Evolutionary conservation across 2,329 filamentous ascomycete genomes (phyloP).

Genomic region (Scorias spongiosa): DNA sequence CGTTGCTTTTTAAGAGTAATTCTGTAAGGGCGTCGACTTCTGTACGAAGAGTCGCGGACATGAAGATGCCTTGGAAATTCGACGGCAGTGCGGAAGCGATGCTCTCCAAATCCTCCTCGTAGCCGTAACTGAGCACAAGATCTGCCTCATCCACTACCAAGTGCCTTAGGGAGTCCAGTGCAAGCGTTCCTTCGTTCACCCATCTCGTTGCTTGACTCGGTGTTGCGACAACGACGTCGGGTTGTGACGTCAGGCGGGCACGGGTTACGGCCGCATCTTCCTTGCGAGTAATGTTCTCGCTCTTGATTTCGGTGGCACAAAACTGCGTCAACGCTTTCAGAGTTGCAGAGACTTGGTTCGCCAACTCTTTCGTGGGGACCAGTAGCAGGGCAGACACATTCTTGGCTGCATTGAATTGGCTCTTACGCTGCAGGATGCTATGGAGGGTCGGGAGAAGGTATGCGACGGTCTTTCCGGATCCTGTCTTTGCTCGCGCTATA

Average conservation of each 20-base stretch:
- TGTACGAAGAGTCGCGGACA: slow-evolving; percentile 80
- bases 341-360: slow-evolving; percentile 72
- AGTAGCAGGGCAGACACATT: slow-evolving; percentile 66
- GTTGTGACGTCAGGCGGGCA: slow-evolving; percentile 68
- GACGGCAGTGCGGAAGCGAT: slow-evolving; percentile 66
- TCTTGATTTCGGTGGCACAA: slow-evolving; percentile 68
- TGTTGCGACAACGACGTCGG: slow-evolving; percentile 83
- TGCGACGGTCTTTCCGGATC: slow-evolving; percentile 93
- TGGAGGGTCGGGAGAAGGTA: slow-evolving; percentile 85
- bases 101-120: slow-evolving; percentile 74
- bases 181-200: slow-evolving; percentile 56
- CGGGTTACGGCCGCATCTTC: slow-evolving; percentile 79
- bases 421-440: slow-evolving; percentile 64
- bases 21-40: slow-evolving; percentile 77
- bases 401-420: slow-evolving; percentile 32
- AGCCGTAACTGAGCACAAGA: slow-evolving; percentile 82
- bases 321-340: slow-evolving; percentile 65
- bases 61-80: slow-evolving; percentile 77
- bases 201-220: slow-evolving; percentile 71
- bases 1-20: slow-evolving; percentile 40
- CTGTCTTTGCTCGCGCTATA: slow-evolving; percentile 78
- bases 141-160: slow-evolving; percentile 92
- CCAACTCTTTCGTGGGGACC: slow-evolving; percentile 86
- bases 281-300: slow-evolving; percentile 79
- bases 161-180: slow-evolving; percentile 55